These are phyloP conservation scores for Yamadazyma sp. DNA, from an alignment of 1,139 yeast species.

Conservation along the genomic window DNA sequence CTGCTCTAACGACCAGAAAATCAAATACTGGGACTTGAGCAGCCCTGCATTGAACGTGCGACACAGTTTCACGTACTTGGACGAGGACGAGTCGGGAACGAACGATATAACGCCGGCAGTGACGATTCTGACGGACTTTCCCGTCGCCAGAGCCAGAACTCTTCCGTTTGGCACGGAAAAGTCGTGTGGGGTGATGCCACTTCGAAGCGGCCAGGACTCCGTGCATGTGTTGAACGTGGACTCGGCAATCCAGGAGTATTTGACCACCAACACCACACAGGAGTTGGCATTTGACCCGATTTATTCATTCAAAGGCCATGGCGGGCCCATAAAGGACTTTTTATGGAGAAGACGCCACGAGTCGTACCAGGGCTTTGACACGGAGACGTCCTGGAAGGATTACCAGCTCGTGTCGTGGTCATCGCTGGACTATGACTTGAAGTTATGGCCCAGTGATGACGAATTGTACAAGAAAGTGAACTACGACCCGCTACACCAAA, in stretches of 20 bases:
- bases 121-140: constrained; percentile 71
- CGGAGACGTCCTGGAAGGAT: constrained; percentile 65
- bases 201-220: constrained; percentile 80
- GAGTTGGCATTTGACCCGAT: constrained; percentile 40
- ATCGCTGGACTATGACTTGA: constrained; percentile 72
- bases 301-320: constrained; percentile 74
- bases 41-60: constrained; percentile 21
- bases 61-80: constrained; percentile 26
- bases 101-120: constrained; percentile 45
- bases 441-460: constrained; percentile 77
- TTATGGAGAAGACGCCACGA: constrained; percentile 72
- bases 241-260: constrained; percentile 42
- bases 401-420: constrained; percentile 94
- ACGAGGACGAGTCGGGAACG: constrained; percentile 9
- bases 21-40: constrained; percentile 81
- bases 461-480: constrained; percentile 58
- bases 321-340: constrained; percentile 82
- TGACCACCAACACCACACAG: constrained; percentile 28
- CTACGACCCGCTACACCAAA: constrained; percentile 45
- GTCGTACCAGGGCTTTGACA: constrained; percentile 32
- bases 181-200: constrained; percentile 82
- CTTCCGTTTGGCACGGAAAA: constrained; percentile 86
- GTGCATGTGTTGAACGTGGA: constrained; percentile 64
- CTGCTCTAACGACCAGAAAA: constrained; percentile 81
- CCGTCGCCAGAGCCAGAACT: constrained; percentile 84